Evolutionary conservation across 306 rosid genomes (phyloP), one percentile per base, ranked within the genome.

Genomic region (Macrotyloma uniflorum): DNA sequence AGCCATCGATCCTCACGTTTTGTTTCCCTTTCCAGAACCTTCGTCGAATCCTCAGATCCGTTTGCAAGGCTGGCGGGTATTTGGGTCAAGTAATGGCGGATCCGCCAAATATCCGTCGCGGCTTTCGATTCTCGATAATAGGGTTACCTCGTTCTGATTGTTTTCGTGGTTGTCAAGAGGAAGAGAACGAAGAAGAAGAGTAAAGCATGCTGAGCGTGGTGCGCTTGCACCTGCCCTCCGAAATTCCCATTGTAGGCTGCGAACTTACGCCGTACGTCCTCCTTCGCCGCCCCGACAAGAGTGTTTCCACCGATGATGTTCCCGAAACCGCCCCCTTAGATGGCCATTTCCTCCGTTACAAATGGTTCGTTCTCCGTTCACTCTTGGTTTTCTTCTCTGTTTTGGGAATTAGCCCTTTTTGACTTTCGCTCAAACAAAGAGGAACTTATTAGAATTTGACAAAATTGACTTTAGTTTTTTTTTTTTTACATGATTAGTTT

Each of bases 201-300:
- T 35, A 88, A 90, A 94, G 90, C 84, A 95, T 95, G 99, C 93
- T 96, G 91, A 90, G 82, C 88, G 98, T 96, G 91, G 83, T 91
- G 55, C 98, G 97, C 10, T 89, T 96, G 90, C 98, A 96, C 76
- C 92, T 96, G 24, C 99, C 99, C 30, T 90, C 99, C 26, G 99
- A 96, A 45, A 96, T 91, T 77, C 99, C 99, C 86, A 93, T 96
- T 87, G 98, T 93, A 23, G 99, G 99, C 23, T 90, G 97, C 80
- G 99, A 96, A 82, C 98, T 96, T 85, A 88, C 96, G 70, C 99
- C 99, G 7, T 93, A 93, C 83, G 97, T 96, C 14, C 96, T 91
- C 67, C 79, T 93, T 36, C 98, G 96, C 68, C 97, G 94, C 24
- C 85, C 88, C 1, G 97, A 93, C 42, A 83, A 81, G 77, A 49